These are phyloP conservation scores for Neotropicomus parvogracilis DNA, from an alignment of 1,284 basidiomycete species.

Conservation along the genomic window DNA sequence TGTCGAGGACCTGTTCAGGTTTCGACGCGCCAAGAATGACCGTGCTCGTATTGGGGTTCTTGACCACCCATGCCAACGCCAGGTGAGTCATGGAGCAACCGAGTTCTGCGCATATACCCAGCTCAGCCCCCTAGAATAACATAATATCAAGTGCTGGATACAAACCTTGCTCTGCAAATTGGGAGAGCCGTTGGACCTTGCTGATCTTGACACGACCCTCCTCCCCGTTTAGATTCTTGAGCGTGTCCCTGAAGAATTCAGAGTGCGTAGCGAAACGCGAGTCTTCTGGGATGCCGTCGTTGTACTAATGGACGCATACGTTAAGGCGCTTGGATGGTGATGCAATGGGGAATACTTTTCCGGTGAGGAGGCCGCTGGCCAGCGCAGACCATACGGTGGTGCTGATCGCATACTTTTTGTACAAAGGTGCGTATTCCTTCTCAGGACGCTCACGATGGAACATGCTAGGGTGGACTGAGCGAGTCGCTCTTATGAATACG, in stretches of 20 bases:
- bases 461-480: conserved; percentile 29
- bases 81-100: conserved; percentile 59
- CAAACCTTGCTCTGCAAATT: conserved; percentile 43
- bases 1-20: conserved; percentile 53
- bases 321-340: not conserved
- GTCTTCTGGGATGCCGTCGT: conserved; percentile 45
- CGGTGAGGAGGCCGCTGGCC: conserved; percentile 50
- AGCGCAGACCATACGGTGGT: conserved; percentile 63
- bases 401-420: conserved; percentile 39
- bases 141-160: not conserved
- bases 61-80: conserved; percentile 75
- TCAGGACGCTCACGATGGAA: conserved; percentile 56
- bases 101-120: conserved; percentile 39
- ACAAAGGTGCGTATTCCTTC: conserved; percentile 50
- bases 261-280: conserved; percentile 56
- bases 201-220: conserved; percentile 48
- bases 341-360: conserved; percentile 35
- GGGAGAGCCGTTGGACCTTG: conserved; percentile 49
- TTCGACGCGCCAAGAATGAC: conserved; percentile 67
- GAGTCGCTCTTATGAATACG: not conserved
- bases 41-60: conserved; percentile 64
- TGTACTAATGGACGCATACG: conserved; percentile 28
- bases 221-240: conserved; percentile 36
- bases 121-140: not conserved
- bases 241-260: conserved; percentile 42